Base-by-base conservation (phyloP, 2,329 filamentous ascomycete species). In the Colletotrichum sp. region DNA sequence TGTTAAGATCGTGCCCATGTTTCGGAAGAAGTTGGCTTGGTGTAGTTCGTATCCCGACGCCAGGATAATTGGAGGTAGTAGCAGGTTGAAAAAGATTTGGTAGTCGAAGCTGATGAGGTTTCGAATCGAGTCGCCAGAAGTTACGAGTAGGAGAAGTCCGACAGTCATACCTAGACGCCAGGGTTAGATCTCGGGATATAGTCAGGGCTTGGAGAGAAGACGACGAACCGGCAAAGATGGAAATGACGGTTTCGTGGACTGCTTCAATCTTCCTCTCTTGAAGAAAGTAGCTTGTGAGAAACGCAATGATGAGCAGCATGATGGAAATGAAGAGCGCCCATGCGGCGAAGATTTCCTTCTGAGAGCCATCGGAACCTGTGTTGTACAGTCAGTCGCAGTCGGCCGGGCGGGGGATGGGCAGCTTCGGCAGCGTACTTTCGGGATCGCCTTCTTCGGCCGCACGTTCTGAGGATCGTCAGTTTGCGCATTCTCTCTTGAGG, bases 281-380 rank as follows among this genome's bases (percentile, higher is more conserved):
- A 75, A 99, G 90, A 78, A 97, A 93, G 86, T 99, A 99, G 88
- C 96, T 98, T 58, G 95, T 98, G 84, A 98, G 98, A 79, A 99
- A 94, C 76, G 97, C 96, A 77, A 94, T 91, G 78, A 98, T 98
- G 80, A 99, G 92, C 79, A 99, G 92, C 86, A 95, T 90, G 79
- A 99, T 98, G 79, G 98, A 92, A 81, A 99, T 99, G 86, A 98
- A 98, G 78, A 99, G 92, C 34, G 96, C 96, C 95, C 95, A 98
- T 86, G 97, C 98, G 79, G 96, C 94, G 82, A 95, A 95, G 77
- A 98, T 94, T 87, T 99, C 97, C 87, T 98, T 96, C 84, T 98
- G 72, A 62, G 94, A 75, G 47, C 70, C 73, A 66, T 76, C 75
- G 65, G 66, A 74, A 13, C 73, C 75, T 76, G 64, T 8, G 24